These are phyloP conservation scores for Pseudogymnoascus sp. DNA, from an alignment of 2,329 filamentous ascomycete genomes.

Conservation along the genomic window DNA sequence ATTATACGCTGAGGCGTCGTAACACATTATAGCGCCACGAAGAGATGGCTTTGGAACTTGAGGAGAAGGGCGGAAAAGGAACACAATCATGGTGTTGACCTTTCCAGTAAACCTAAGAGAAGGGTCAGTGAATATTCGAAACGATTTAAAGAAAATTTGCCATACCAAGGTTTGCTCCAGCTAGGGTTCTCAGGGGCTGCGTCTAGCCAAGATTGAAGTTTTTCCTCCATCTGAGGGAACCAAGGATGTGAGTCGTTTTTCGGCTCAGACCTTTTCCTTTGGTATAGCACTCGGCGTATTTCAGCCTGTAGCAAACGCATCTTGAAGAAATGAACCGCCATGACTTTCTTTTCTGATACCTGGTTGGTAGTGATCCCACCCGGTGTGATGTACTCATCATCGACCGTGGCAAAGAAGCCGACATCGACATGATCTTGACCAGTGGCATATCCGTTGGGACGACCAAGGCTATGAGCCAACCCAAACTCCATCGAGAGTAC, in stretches of 20 bases:
- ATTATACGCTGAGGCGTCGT: constrained; percentile 72
- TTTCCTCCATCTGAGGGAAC: constrained; percentile 72
- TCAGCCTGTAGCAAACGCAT: constrained; percentile 85
- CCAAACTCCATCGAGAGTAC: constrained; percentile 83
- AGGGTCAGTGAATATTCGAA: constrained; percentile 15
- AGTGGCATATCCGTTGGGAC: constrained; percentile 77
- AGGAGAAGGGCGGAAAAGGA: constrained; percentile 82
- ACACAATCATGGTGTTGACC: constrained; percentile 81
- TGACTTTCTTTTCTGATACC: constrained; percentile 71
- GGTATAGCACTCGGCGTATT: constrained; percentile 76
- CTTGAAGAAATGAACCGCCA: constrained; percentile 87
- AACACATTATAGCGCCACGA: constrained; percentile 72
- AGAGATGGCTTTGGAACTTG: constrained; percentile 80
- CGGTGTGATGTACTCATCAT: constrained; percentile 74
- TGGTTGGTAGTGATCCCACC: constrained; percentile 66
- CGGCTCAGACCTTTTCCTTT: constrained; percentile 70
- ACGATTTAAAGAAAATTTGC: not conserved
- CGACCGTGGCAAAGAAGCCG: constrained; percentile 70
- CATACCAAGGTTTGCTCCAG: constrained; percentile 72
- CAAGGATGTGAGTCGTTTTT: constrained; percentile 75
- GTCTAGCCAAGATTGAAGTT: constrained; percentile 71
- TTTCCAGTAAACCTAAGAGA: constrained; percentile 50
- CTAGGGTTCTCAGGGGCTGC: constrained; percentile 59
- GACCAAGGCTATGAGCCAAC: constrained; percentile 76
- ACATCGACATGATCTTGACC: constrained; percentile 77